Evolutionary conservation across 495 filamentous ascomycete genomes (phyloP), one percentile per base, ranked within the genome.

Genomic region (Daldinia grandis): DNA sequence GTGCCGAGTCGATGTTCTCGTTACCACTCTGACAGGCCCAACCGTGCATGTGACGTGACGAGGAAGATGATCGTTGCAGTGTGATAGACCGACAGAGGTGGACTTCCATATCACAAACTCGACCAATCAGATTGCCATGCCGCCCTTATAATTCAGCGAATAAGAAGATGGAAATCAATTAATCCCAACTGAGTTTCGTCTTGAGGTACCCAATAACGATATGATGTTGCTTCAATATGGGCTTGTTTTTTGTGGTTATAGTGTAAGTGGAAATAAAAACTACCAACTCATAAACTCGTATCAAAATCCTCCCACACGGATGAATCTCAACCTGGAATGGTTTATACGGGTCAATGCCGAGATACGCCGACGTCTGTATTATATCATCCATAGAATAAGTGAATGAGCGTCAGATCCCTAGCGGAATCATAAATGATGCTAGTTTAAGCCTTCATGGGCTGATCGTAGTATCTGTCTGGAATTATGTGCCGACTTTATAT

Each of bases 41-140:
- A 24, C 42, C 4, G 47, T 53, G 17, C 59, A 68, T 72, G 69
- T 61, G 69, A 72, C 33, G 69, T 72, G 68, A 71, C 58, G 28
- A 60, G 35, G 10, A 33, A 62, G 35, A 63, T 67, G 35, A 63
- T 67, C 64, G 42, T 27, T 59, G 28, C 47, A 60, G 53, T 49
- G 64, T 67, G 69, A 68, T 61, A n/a, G 60, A 51, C 55, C 55
- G 25, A 31, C 65, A 62, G 57, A 27, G 47, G 49, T 31, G 62
- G 55, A 68, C 69, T 64, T 64, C 7, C 40, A 37, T 25, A 68
- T 72, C 69, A 68, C 69, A 57, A 64, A 64, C 47, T 53, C 47
- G 19, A 10, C 69, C 69, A 72, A 68, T 72, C 54, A 68, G 28
- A 21, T 35, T 21, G 30, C 1, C 15, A 31, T 12, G 30, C 31